phyloP scores from a whole-genome alignment of 2,329 filamentous ascomycete species.

The Aureobasidium sp. region DNA sequence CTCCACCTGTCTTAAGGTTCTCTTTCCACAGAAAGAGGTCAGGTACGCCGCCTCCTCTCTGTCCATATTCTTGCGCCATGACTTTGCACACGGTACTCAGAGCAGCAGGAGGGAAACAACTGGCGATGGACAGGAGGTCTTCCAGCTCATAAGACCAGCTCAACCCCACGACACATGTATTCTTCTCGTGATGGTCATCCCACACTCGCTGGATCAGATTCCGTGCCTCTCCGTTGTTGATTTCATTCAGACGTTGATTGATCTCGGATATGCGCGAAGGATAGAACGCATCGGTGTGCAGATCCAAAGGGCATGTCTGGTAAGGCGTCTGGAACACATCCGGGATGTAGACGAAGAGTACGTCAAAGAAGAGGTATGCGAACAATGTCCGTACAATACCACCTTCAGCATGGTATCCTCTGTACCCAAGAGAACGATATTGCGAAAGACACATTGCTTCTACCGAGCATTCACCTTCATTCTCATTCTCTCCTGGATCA shows the following conservation, averaged over 20 bases:
- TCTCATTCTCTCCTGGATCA: constrained; percentile 45
- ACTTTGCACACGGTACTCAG: constrained; percentile 83
- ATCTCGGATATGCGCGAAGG: constrained; percentile 79
- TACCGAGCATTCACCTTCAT: constrained; percentile 67
- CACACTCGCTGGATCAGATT: constrained; percentile 60
- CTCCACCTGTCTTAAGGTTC: constrained; percentile 15
- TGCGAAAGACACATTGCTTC: constrained; percentile 88
- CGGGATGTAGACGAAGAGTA: constrained; percentile 85
- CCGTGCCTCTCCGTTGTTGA: constrained; percentile 71
- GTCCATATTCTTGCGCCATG: constrained; percentile 87
- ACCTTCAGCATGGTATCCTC: constrained; percentile 88
- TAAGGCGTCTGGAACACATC: constrained; percentile 96
- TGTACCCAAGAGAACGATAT: constrained; percentile 79
- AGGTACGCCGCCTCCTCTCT: constrained; percentile 77
- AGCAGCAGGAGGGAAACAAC: constrained; percentile 70
- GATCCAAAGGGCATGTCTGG: constrained; percentile 85
- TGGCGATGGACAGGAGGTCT: constrained; percentile 70
- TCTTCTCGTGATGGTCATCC: constrained; percentile 55
- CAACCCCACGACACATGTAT: constrained; percentile 82
- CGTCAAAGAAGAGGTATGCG: constrained; percentile 82
- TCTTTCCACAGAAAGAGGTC: constrained; percentile 83
- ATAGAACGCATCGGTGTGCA: constrained; percentile 91
- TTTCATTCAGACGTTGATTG: constrained; percentile 74
- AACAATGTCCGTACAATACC: constrained; percentile 81
- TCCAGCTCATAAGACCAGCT: constrained; percentile 79